Evolutionary conservation across 139 green algal species (phyloP).

Genomic region (Chlamydomonas applanata): DNA sequence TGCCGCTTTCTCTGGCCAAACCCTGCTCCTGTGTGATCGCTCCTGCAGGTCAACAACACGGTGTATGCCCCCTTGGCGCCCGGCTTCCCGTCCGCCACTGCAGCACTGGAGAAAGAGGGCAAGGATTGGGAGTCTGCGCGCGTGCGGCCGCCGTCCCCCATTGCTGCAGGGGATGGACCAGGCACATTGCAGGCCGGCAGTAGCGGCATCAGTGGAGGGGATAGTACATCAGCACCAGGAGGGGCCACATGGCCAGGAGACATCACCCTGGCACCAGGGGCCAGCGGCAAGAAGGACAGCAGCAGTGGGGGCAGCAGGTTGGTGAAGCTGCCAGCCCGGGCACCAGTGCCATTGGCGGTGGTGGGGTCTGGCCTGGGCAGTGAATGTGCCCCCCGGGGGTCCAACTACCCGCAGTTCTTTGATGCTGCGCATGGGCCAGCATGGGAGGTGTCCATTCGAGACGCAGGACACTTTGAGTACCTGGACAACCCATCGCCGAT

Average conservation of each 20-base stretch:
- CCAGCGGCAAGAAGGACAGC: neutral
- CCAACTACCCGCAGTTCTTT: constrained; percentile 70
- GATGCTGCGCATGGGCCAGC: constrained; percentile 42
- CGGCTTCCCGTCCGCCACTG: constrained; percentile 66
- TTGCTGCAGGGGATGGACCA: neutral
- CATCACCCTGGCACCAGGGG: too few species aligned
- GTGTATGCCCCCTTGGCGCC: constrained; percentile 67
- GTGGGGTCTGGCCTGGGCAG: constrained; percentile 57
- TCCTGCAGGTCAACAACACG: constrained; percentile 78
- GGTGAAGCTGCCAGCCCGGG: neutral
- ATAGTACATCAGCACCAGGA: neutral
- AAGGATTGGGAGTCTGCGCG: neutral
- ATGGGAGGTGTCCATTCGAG: constrained; percentile 46
- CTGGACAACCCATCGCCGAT: constrained; percentile 51
- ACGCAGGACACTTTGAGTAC: constrained; percentile 78
- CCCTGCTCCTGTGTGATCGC: neutral
- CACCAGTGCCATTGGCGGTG: constrained; percentile 58
- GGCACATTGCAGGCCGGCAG: neutral
- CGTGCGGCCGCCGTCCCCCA: too few species aligned
- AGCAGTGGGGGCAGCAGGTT: neutral
- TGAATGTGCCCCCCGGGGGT: constrained; percentile 69
- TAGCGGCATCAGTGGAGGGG: neutral
- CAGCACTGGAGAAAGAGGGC: constrained; percentile 38
- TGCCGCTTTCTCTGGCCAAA: too few species aligned
- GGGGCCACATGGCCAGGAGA: neutral